Evolutionary conservation across 176 grass and related monocot species (phyloP), one percentile per base, ranked within the genome.

Genomic region (Phoenix dactylifera): DNA sequence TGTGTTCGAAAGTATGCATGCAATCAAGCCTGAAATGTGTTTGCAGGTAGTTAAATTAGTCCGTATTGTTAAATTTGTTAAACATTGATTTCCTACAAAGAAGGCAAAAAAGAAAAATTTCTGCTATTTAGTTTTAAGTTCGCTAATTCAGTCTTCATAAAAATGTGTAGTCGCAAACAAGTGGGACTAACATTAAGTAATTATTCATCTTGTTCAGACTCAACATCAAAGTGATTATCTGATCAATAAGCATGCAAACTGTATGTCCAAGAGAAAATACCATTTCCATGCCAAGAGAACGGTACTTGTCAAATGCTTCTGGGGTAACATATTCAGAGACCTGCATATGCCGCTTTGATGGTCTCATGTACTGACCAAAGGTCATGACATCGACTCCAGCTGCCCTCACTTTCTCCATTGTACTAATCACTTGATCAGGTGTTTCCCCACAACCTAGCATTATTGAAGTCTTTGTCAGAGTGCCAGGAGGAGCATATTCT

Each of bases 321-420:
- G 93, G 93, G 4, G 93, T 88, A 60, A 97, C 76, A 78, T 97
- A 97, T 49, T 97, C 93, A 71, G 87, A 97, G 54, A 97, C 92
- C 14, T 81, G 83, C 92, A 97, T 97, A 82, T 91, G 92, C 59
- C 92, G 73, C 65, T 97, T 97, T 7, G 92, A 97, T 22, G 92
- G 92, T 35, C 92, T 84, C 92, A 97, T 91, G 73, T 97, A 97
- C 63, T 97, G 92, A 62, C 92, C 92, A 80, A 97, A 91, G 58
- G 92, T 97, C 62, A 97, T 90, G 35, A 97, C 92, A 78, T 97
- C 92, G 62, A 97, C 92, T 67, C 76, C 92, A 56, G 87, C 87
- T 67, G 83, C 84, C 48, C 92, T 75, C 4, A 97, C 84, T 71
- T 97, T 91, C 57, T 97, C 87, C 92, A 88, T 97, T 24, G 87